phyloP scores from a whole-genome alignment of 768 basidiomycete genomes.

The Suillus variegatus region DNA sequence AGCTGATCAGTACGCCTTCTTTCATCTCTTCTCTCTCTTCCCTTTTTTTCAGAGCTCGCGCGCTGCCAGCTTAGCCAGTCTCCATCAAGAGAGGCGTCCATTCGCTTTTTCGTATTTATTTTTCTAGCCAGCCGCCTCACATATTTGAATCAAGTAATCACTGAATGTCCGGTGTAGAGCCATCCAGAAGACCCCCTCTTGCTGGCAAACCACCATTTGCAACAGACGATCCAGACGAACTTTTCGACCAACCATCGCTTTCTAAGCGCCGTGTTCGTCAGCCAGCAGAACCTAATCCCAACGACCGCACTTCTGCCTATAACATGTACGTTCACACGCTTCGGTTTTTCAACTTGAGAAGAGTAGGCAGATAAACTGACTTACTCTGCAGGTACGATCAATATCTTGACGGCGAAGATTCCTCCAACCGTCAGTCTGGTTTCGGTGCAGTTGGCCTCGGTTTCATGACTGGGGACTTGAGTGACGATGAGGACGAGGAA shows the following conservation, averaged over 20 bases:
- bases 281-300: constrained; percentile 51
- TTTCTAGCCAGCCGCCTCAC: background rate
- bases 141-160: constrained; percentile 2
- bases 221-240: constrained; percentile 65
- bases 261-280: constrained; percentile 40
- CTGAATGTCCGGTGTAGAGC: background rate
- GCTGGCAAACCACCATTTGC: constrained; percentile 40
- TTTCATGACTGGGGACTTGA: constrained; percentile 44
- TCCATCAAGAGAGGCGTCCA: constrained; percentile 8
- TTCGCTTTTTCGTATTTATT: constrained; percentile 8
- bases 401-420: constrained; percentile 44
- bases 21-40: background rate
- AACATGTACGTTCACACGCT: constrained; percentile 55
- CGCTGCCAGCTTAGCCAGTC: constrained; percentile 4
- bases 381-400: constrained; percentile 56
- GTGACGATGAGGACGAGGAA: constrained; percentile 40
- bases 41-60: background rate
- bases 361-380: background rate
- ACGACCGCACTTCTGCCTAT: constrained; percentile 61
- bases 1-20: background rate
- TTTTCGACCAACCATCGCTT: constrained; percentile 50
- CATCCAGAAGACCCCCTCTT: constrained; percentile 2
- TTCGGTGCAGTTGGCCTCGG: constrained; percentile 54
- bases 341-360: constrained; percentile 5
- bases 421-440: constrained; percentile 50